Evolutionary conservation across 2,329 filamentous ascomycete species (phyloP).

Genomic region (Atkinsonella hypoxylon): DNA sequence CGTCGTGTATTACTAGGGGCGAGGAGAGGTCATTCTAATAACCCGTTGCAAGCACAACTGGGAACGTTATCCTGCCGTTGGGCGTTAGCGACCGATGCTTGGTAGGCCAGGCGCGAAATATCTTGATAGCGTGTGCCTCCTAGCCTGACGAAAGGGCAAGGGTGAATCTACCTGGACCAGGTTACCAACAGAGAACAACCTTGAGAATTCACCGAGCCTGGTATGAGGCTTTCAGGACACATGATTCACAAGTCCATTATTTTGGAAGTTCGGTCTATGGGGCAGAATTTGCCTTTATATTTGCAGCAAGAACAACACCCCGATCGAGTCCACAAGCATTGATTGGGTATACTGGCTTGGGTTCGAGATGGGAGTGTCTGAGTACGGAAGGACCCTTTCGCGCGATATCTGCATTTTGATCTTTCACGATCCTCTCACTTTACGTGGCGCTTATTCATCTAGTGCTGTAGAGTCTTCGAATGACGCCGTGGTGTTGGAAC

Average conservation of each 20-base stretch:
- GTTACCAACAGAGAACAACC: neutral
- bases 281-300: too few relatives aligned
- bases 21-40: neutral
- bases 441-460: neutral
- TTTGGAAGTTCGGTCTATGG: neutral
- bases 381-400: too few relatives aligned
- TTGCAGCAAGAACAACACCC: too few relatives aligned
- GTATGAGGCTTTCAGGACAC: neutral
- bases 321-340: too few relatives aligned
- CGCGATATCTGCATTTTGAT: too few relatives aligned
- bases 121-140: neutral
- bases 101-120: too few relatives aligned
- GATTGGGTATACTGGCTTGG: too few relatives aligned
- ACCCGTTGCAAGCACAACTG: neutral
- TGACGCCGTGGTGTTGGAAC: neutral
- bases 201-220: neutral
- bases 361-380: too few relatives aligned
- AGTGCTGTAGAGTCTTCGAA: neutral
- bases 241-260: neutral
- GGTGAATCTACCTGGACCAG: neutral
- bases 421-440: too few relatives aligned
- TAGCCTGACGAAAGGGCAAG: neutral
- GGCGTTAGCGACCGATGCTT: neutral
- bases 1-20: neutral
- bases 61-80: neutral